A percentile compares a stretch with the other conserved stretches of the same genome.
Conservation (phyloP, 2,329 filamentous ascomycete genomes). For the Cercospora sp. region DNA sequence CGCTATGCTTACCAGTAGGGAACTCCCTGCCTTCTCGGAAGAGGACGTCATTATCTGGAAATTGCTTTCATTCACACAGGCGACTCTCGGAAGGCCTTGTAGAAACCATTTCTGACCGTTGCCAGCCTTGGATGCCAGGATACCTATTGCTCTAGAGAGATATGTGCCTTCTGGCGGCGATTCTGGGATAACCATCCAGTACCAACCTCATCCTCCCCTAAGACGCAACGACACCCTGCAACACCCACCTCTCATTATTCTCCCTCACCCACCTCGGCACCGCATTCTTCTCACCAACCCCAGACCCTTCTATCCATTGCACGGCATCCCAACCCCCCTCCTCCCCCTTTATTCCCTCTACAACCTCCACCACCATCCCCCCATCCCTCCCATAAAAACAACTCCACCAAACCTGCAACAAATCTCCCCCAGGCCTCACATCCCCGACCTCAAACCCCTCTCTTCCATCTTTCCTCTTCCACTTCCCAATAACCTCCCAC, state of each 20-base stretch:
- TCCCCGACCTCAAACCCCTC: neutral
- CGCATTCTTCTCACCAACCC: neutral
- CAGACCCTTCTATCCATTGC: neutral
- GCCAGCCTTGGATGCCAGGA: too few species aligned
- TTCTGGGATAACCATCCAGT: too few species aligned
- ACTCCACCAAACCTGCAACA: conserved; percentile 1
- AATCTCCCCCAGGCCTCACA: neutral
- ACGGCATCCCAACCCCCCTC: neutral
- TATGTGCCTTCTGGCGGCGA: too few species aligned
- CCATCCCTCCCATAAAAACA: neutral
- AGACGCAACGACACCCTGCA: neutral
- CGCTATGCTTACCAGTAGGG: too few species aligned
- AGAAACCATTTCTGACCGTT: too few species aligned
- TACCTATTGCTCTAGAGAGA: too few species aligned
- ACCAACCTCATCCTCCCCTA: too few species aligned
- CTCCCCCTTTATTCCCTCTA: neutral
- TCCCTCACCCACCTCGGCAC: neutral
- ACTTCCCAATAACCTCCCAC: conserved; percentile 6
- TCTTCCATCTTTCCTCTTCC: neutral
- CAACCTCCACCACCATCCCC: neutral
- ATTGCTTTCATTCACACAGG: too few species aligned
- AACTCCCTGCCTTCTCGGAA: too few species aligned
- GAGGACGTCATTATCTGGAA: too few species aligned
- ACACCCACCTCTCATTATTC: neutral
- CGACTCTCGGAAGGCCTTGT: too few species aligned